These are phyloP conservation scores for Coniochaeta sp. DNA, from an alignment of 2,329 filamentous ascomycete species.

Conservation along the genomic window DNA sequence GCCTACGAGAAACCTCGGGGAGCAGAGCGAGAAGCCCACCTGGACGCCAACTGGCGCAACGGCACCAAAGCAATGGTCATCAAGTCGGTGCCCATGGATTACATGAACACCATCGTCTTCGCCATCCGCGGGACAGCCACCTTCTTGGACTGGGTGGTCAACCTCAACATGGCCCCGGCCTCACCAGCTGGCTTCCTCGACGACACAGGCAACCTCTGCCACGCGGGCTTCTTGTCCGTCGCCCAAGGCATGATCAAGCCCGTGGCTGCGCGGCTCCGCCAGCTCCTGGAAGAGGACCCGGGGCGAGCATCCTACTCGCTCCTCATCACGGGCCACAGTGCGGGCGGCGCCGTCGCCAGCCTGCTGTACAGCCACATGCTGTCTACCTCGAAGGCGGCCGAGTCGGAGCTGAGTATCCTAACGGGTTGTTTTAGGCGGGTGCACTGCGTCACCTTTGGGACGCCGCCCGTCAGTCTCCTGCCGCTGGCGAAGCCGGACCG, in stretches of 20 bases:
- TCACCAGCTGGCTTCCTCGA: constrained; percentile 66
- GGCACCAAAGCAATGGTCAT: constrained; percentile 84
- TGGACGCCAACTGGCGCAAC: constrained; percentile 61
- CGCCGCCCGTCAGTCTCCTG: constrained; percentile 67
- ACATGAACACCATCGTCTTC: constrained; percentile 73
- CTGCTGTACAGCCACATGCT: constrained; percentile 81
- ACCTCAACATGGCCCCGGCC: constrained; percentile 62
- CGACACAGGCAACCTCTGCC: constrained; percentile 68
- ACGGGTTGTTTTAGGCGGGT: constrained; percentile 67
- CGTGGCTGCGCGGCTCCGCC: constrained; percentile 61
- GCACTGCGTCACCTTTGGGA: constrained; percentile 81
- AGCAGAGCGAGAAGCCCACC: constrained; percentile 58
- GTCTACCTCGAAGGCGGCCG: constrained; percentile 39
- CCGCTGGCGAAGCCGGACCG: constrained; percentile 55
- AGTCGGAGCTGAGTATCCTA: constrained; percentile 63
- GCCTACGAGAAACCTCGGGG: constrained; percentile 62
- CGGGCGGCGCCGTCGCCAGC: constrained; percentile 75
- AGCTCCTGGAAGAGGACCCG: constrained; percentile 66
- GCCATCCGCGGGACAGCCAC: constrained; percentile 75
- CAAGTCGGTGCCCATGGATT: constrained; percentile 71
- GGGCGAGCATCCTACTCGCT: constrained; percentile 58
- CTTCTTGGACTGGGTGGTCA: constrained; percentile 82
- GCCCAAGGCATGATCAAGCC: constrained; percentile 68
- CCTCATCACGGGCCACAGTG: constrained; percentile 79
- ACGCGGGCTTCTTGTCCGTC: constrained; percentile 71